Evolutionary conservation across 768 basidiomycete genomes (phyloP).

Genomic region (Pisolithus sp.): DNA sequence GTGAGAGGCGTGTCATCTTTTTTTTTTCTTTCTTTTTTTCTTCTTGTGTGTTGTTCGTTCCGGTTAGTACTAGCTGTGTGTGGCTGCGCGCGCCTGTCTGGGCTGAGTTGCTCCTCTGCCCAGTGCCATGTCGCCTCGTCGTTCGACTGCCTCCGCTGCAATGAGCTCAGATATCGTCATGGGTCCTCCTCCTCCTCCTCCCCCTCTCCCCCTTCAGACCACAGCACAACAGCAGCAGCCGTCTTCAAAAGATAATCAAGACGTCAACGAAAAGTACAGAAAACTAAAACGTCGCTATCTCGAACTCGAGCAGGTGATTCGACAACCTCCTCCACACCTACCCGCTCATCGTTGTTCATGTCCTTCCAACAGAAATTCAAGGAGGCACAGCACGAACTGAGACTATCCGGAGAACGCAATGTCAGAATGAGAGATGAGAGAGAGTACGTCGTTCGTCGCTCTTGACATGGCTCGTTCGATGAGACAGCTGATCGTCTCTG

Average conservation of each 20-base stretch:
- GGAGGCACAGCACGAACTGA: slow-evolving; percentile 50
- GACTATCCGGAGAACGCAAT: slow-evolving; percentile 58
- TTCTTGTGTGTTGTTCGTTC: slow-evolving; percentile 16
- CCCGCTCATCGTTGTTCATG: slow-evolving; percentile 16
- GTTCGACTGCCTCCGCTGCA: slow-evolving; percentile 17
- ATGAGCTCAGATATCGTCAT: slow-evolving; percentile 46
- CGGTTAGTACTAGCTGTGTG: slow-evolving; percentile 17
- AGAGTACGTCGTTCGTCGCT: slow-evolving; percentile 39
- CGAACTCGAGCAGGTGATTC: slow-evolving; percentile 61
- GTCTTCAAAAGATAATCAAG: slow-evolving; percentile 34
- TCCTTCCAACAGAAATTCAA: slow-evolving; percentile 44
- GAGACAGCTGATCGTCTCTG: slow-evolving; percentile 2
- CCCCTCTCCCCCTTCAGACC: slow-evolving; percentile 27
- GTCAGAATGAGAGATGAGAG: slow-evolving; percentile 55
- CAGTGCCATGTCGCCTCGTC: slow-evolving; percentile 20
- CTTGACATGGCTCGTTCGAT: neutral
- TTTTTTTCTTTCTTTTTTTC: too few species aligned
- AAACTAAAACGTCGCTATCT: slow-evolving; percentile 60
- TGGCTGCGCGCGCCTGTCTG: slow-evolving; percentile 17
- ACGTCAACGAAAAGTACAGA: slow-evolving; percentile 55
- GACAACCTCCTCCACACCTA: neutral
- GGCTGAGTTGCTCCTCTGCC: slow-evolving; percentile 17
- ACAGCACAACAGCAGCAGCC: slow-evolving; percentile 20
- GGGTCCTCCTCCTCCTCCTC: slow-evolving; percentile 39
- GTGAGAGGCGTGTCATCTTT: too few species aligned